These are phyloP conservation scores for Annulohypoxylon moriforme DNA, from an alignment of 495 filamentous ascomycete species.

Conservation along the genomic window DNA sequence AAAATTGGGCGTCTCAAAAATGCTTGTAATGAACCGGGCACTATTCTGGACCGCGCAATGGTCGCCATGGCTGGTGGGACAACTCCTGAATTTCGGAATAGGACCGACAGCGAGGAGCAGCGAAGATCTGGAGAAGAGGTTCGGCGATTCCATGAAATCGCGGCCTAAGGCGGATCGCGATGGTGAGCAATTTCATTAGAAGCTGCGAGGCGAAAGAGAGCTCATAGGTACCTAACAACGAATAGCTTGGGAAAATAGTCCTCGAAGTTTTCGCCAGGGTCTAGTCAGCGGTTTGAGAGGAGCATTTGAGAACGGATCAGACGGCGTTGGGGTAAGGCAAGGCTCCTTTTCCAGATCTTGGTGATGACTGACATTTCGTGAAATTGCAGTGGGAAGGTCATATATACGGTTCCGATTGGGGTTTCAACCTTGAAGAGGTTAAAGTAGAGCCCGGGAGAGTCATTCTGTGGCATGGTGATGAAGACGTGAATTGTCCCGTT, in stretches of 20 bases:
- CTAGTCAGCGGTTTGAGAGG: conserved; percentile 1
- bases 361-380: conserved; percentile 1
- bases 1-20: conserved; percentile 10
- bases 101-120: background rate
- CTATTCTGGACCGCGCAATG: conserved; percentile 21
- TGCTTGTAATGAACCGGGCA: conserved; percentile 11
- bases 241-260: conserved; percentile 12
- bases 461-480: conserved; percentile 24
- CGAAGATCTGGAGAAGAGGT: background rate
- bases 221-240: background rate
- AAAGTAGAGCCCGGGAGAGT: conserved; percentile 8
- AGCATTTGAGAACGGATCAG: conserved; percentile 7
- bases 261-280: conserved; percentile 1
- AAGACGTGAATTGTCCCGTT: conserved; percentile 31
- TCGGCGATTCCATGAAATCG: conserved; percentile 4
- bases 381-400: conserved; percentile 24
- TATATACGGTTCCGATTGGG: conserved; percentile 26
- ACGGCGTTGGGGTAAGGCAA: conserved; percentile 25
- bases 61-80: conserved; percentile 22
- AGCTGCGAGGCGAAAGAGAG: background rate
- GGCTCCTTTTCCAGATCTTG: background rate
- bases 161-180: conserved; percentile 16
- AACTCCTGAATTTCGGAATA: conserved; percentile 6
- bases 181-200: background rate
- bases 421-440: conserved; percentile 25